A percentile compares a stretch with the other conserved stretches of the same genome.
Evolutionary conservation across 148 eudicot genomes (phyloP).

Genomic region (Vaccinium corymbosum): DNA sequence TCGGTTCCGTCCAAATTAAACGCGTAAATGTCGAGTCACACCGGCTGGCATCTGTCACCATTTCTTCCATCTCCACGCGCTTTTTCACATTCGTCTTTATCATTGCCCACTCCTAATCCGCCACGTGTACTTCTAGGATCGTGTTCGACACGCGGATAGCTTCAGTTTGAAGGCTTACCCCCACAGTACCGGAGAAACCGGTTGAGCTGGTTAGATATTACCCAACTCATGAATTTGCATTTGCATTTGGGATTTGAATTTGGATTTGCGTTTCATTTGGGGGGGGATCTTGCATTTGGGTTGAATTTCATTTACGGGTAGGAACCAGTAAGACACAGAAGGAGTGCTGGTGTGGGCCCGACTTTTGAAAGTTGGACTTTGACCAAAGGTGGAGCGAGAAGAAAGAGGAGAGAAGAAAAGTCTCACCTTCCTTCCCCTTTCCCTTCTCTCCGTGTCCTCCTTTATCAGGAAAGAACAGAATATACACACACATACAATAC

Average conservation of each 20-base stretch:
- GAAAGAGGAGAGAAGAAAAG: slow-evolving; percentile 38
- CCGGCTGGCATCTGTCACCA: neutral
- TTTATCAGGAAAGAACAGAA: neutral
- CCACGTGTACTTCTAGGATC: too few species aligned
- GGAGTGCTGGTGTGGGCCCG: slow-evolving; percentile 34
- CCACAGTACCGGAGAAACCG: neutral
- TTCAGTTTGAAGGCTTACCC: neutral
- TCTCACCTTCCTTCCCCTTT: slow-evolving; percentile 65
- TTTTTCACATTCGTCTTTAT: too few species aligned
- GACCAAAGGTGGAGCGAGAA: slow-evolving; percentile 19
- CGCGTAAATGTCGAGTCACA: slow-evolving; percentile 5
- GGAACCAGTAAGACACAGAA: slow-evolving; percentile 36
- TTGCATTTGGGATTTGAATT: slow-evolving; percentile 20
- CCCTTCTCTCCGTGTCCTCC: slow-evolving; percentile 25
- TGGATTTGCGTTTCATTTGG: slow-evolving; percentile 19
- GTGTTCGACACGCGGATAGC: too few species aligned
- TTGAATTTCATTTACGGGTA: slow-evolving; percentile 14
- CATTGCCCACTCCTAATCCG: too few species aligned
- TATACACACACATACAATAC: neutral
- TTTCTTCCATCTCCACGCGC: neutral
- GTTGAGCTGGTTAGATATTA: slow-evolving; percentile 21
- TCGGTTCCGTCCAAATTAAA: neutral
- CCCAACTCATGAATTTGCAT: slow-evolving; percentile 18
- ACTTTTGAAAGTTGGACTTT: slow-evolving; percentile 47
- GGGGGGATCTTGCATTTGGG: slow-evolving; percentile 10